Evolutionary conservation across 2,329 filamentous ascomycete species (phyloP), one percentile per base, ranked within the genome.

Genomic region (Trichoderma guizhouense): DNA sequence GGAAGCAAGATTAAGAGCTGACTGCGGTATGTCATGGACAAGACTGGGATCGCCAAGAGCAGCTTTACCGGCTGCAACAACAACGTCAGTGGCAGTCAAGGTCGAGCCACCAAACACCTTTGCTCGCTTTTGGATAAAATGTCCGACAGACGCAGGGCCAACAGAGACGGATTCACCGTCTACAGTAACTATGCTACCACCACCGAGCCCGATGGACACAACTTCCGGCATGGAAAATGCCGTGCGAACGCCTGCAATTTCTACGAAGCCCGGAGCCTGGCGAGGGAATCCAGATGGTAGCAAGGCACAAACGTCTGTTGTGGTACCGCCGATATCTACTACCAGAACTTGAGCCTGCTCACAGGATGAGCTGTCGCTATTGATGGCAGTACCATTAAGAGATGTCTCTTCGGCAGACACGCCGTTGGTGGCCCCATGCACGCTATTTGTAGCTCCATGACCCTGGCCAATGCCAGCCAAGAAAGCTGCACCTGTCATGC

Each of bases 241-340:
- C 51, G 88, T 89, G 15, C 87, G 81, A 0, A 90, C 87, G 1
- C 88, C 88, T 2, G 84, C 87, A 7, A 91, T 82, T 68, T 88
- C 86, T 9, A 87, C 86, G 68, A 87, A 90, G 0, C 86, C 86
- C 0, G 87, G 84, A 3, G 89, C 87, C 73, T 90, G 88, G 24
- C 88, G 83, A 0, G 89, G 89, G 61, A 90, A 90, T 0, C 89
- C 89, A 3, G 85, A 88, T 0, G 87, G 84, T 1, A 89, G 80
- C 2, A 91, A 78, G 0, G 87, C 82, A 30, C 88, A 88, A 9
- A 90, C 85, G 76, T 91, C 89, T 2, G 87, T 88, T 0, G 88
- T 90, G 0, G 88, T 90, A 15, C 88, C 88, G 6, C 89, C 88
- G 32, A 90, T 84, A 74, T 90, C 88, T 2, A 89, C 83, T 0